phyloP scores from a whole-genome alignment of 179 eudicot genomes.

The Silene coronaria region DNA sequence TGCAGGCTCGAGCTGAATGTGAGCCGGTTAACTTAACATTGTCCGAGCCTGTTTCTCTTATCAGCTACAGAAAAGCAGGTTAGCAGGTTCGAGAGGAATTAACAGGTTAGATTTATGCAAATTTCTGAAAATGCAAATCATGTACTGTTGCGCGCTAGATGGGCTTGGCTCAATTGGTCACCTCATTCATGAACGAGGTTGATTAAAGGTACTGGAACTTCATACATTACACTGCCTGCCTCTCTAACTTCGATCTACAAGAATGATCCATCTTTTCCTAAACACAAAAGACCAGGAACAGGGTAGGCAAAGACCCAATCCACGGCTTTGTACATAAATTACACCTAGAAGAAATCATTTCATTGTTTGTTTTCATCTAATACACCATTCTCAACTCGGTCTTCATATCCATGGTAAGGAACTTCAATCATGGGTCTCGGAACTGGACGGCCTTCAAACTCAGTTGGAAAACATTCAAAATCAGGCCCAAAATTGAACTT shows the following conservation, averaged over 20 bases:
- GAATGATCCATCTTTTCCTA: not conserved
- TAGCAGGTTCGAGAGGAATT: too few species aligned
- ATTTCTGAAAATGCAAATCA: too few species aligned
- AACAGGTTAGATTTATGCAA: too few species aligned
- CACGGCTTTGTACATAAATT: conserved; percentile 13
- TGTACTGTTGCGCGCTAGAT: too few species aligned
- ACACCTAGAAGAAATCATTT: not conserved
- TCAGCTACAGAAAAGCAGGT: too few species aligned
- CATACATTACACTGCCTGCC: conserved; percentile 17
- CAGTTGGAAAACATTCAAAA: conserved; percentile 72
- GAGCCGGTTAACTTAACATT: too few species aligned
- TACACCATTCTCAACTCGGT: conserved; percentile 64
- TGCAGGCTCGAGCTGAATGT: too few species aligned
- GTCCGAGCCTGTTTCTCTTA: too few species aligned
- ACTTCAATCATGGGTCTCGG: conserved; percentile 86
- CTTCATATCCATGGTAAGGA: conserved; percentile 72
- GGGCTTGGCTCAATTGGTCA: too few species aligned
- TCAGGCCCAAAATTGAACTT: conserved; percentile 96
- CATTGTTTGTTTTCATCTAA: conserved; percentile 54
- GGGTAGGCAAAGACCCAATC: not conserved
- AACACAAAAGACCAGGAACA: conserved; percentile 1
- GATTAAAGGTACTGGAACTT: not conserved
- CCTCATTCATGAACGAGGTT: not conserved
- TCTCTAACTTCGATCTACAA: not conserved
- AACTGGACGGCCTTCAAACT: conserved; percentile 59